Evolutionary conservation across 1,284 basidiomycete species (phyloP), one percentile per base, ranked within the genome.

Genomic region (Ceratobasidium sp.): DNA sequence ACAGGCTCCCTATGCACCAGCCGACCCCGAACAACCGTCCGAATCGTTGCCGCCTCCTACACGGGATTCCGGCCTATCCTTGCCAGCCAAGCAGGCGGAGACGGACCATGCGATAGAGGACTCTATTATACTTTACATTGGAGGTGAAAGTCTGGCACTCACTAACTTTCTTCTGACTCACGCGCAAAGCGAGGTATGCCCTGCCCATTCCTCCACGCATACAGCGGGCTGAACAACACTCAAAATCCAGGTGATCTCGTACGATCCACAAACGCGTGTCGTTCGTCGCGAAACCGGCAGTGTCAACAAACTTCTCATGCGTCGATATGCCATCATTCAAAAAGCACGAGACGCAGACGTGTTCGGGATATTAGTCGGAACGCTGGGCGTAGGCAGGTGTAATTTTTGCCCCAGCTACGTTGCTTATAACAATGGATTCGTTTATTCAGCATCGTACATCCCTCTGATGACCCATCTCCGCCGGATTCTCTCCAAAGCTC

Each of bases 351-450:
- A 97, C 79, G 93, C 96, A 0, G 96, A 98, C 80, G 95, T 99
- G 0, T 95, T 98, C 79, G 98, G 96, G 0, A 95, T 99, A 49
- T 89, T 99, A 0, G 93, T 99, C 2, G 97, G 97, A 34, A 99
- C 97, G 1, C 89, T 99, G 6, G 97, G 97, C 59, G 92, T 99
- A 29, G 89, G 93, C 93, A 74, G 81, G 88, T 88, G 79, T 0
- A 64, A 66, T 52, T 34, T 49, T 62, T 64, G 22, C 13, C 9
- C 37, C 46, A 40, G 29, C 22, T 64, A 52, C 56, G n/a, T 17
- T 25, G 43, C 40, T 61, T 32, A 19, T 61, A 43, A 17, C 67
- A n/a, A 46, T 44, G 25, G 32, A 1, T 22, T 17, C 74, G 8
- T 9, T 0, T 43, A 11, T 43, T 9, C 76, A 93, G 93, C 92